Evolutionary conservation across 176 grass and related monocot genomes (phyloP).

Genomic region (Cymbopogon citratus): DNA sequence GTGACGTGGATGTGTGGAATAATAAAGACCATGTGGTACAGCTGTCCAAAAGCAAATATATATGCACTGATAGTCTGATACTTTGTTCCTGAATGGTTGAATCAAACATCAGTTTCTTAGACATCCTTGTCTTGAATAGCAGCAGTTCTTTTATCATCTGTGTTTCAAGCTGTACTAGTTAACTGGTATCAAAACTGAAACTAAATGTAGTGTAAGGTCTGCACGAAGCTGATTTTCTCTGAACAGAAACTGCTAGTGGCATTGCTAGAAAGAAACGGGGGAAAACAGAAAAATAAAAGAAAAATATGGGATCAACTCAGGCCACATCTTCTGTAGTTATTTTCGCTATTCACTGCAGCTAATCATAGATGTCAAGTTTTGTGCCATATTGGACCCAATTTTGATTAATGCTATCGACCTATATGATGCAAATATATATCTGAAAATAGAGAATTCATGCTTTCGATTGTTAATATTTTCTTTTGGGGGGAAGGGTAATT

Average conservation of each 20-base stretch:
- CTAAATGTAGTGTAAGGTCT: too few relatives aligned
- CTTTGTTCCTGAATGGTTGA: not conserved
- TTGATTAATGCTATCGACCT: not conserved
- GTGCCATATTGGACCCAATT: not conserved
- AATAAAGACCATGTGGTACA: not conserved
- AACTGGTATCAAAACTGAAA: too few relatives aligned
- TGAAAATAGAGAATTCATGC: not conserved
- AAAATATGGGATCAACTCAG: not conserved
- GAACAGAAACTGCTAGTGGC: not conserved
- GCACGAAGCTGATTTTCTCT: not conserved
- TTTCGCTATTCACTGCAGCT: not conserved
- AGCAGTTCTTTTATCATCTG: too few relatives aligned
- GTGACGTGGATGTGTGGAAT: not conserved
- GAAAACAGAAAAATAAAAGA: not conserved
- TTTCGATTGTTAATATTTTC: not conserved
- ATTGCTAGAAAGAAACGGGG: not conserved
- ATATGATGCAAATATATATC: not conserved
- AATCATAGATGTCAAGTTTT: not conserved
- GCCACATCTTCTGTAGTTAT: not conserved
- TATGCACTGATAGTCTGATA: not conserved
- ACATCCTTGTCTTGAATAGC: not conserved
- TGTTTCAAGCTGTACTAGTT: too few relatives aligned
- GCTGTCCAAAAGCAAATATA: not conserved
- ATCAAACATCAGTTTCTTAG: not conserved
- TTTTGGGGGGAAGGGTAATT: not conserved